Conservation (phyloP, 768 basidiomycete species). For the Xerocomellus intermedius region DNA sequence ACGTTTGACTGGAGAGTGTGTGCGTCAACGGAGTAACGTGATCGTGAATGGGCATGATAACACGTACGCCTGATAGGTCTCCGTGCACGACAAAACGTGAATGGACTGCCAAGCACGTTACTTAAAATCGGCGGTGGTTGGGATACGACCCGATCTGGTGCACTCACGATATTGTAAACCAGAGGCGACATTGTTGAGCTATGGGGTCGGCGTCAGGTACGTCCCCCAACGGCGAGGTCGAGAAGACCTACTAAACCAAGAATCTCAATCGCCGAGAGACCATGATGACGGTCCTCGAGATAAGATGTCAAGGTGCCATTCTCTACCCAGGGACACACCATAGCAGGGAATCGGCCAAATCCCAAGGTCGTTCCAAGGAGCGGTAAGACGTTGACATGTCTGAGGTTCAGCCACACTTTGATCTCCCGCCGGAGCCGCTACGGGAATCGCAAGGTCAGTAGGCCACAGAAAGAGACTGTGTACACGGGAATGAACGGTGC, state of each 20-base stretch:
- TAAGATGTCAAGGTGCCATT: constrained; percentile 1
- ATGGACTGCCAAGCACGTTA: neutral
- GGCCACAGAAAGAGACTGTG: neutral
- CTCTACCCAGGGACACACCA: constrained; percentile 4
- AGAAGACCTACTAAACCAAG: neutral
- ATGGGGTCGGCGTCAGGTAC: neutral
- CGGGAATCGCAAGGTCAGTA: neutral
- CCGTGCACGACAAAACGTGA: constrained; percentile 7
- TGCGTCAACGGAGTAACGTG: neutral
- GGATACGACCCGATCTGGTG: neutral
- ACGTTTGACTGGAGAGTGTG: neutral
- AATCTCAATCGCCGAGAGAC: neutral
- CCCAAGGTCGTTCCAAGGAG: neutral
- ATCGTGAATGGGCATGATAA: neutral
- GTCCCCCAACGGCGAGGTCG: neutral
- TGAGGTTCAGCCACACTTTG: neutral
- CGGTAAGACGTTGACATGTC: neutral
- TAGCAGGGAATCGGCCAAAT: neutral
- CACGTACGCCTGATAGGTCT: constrained; percentile 7
- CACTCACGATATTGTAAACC: constrained; percentile 8
- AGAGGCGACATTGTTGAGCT: neutral
- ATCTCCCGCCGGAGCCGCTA: constrained; percentile 14
- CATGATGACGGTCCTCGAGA: neutral
- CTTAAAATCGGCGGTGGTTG: neutral
- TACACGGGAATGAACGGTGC: neutral